Evolutionary conservation across 352 stramenopile genomes (phyloP).

Genomic region (Pythium monospermum): DNA sequence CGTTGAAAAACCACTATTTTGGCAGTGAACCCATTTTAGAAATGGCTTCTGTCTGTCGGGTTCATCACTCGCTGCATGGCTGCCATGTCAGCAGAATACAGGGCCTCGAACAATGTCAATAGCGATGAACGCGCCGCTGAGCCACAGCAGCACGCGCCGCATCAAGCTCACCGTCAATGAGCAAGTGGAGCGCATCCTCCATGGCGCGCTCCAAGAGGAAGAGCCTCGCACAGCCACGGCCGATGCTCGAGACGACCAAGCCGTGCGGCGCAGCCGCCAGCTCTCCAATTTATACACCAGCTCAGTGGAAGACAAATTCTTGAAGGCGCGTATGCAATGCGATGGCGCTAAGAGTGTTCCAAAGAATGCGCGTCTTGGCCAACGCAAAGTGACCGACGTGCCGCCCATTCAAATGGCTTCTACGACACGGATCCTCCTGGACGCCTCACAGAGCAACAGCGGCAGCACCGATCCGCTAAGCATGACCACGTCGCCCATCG

Average conservation of each 20-base stretch:
- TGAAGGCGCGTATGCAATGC: conserved; percentile 13
- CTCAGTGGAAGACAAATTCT: conserved; percentile 42
- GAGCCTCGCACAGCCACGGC: conserved; percentile 27
- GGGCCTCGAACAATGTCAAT: too few relatives aligned
- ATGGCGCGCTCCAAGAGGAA: conserved; percentile 30
- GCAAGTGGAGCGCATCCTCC: conserved; percentile 52
- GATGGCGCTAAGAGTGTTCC: conserved; percentile 14
- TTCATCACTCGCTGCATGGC: too few relatives aligned
- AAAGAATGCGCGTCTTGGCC: conserved; percentile 13
- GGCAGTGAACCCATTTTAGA: conserved; percentile 14
- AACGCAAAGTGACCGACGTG: conserved; percentile 5
- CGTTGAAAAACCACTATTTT: too few relatives aligned
- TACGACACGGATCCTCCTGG: conserved; percentile 1
- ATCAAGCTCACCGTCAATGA: conserved; percentile 77
- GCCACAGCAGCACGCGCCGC: conserved; percentile 14
- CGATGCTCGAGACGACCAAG: conserved; percentile 23
- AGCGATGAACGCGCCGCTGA: not conserved
- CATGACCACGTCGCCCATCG: conserved; percentile 13
- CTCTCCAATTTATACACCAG: conserved; percentile 41
- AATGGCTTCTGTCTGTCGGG: too few relatives aligned
- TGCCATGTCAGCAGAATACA: too few relatives aligned
- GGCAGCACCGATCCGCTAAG: too few relatives aligned
- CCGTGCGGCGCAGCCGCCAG: conserved; percentile 34
- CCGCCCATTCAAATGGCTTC: conserved; percentile 5
- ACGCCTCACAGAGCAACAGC: not conserved